A percentile compares a stretch with the other conserved stretches of the same genome.
These are phyloP conservation scores for Lentinula novae-zelandiae DNA, from an alignment of 1,284 basidiomycete species.

Conservation along the genomic window DNA sequence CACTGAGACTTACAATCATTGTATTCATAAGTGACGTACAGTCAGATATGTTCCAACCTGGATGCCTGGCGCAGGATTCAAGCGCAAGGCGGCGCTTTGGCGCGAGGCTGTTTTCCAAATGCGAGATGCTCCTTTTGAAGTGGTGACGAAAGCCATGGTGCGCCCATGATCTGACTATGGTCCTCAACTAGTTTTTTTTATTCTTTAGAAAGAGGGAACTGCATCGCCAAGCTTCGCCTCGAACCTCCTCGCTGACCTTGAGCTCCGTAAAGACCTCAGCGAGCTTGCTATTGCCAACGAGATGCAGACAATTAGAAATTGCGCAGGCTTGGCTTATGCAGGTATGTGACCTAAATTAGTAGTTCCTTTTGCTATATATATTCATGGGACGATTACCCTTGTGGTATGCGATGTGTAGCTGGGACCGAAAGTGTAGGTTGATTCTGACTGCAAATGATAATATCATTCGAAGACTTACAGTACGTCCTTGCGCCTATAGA, in stretches of 20 bases:
- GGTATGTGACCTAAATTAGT: constrained; percentile 8
- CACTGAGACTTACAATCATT: no score
- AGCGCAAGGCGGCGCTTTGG: constrained; percentile 18
- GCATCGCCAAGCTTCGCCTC: constrained; percentile 14
- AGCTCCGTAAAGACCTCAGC: constrained; percentile 3
- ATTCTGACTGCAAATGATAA: not conserved
- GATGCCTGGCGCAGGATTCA: constrained; percentile 26
- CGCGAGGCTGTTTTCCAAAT: constrained; percentile 18
- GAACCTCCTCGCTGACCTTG: constrained; percentile 13
- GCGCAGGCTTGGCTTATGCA: constrained; percentile 17
- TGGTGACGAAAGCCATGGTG: constrained; percentile 22
- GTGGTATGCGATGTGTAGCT: not conserved
- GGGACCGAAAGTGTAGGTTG: constrained; percentile 9
- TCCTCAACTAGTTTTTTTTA: not conserved
- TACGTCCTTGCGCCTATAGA: constrained; percentile 24
- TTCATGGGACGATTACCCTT: not conserved
- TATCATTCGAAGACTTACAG: not conserved
- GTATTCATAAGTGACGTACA: constrained; percentile 5
- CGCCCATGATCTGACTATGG: not conserved
- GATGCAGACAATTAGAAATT: constrained; percentile 13
- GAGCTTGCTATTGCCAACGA: not conserved
- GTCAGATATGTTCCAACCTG: constrained; percentile 26
- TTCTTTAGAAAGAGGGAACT: constrained; percentile 11
- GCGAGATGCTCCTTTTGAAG: constrained; percentile 20
- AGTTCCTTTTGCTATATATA: not conserved